These are phyloP conservation scores for Polytrichum formosum DNA, from an alignment of 225 moss, liverwort and hornwort genomes.

Conservation along the genomic window DNA sequence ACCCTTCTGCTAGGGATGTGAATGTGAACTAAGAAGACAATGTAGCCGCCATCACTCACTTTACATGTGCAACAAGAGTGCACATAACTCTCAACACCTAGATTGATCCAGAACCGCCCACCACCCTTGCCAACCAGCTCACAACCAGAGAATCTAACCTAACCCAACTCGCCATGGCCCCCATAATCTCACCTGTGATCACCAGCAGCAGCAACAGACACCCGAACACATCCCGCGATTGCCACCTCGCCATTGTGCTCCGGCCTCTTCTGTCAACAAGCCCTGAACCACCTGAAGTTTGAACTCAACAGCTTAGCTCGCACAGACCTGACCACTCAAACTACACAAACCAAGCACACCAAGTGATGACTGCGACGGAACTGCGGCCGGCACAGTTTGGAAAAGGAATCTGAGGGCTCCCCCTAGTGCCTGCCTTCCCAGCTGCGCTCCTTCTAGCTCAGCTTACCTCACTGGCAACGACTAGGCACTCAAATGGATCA, in stretches of 20 bases:
- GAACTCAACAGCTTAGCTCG: no score
- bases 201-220: conserved; percentile 41
- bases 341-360: no score
- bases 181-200: conserved; percentile 32
- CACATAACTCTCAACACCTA: not conserved
- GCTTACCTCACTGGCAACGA: no score
- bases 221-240: conserved; percentile 45
- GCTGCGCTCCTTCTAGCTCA: no score
- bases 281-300: no score
- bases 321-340: no score
- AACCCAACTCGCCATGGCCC: not conserved
- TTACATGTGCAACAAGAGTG: not conserved
- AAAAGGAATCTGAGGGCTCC: no score
- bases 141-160: not conserved
- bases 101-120: not conserved
- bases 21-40: not conserved
- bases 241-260: conserved; percentile 41
- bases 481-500: no score
- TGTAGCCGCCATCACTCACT: not conserved
- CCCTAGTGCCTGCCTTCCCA: no score
- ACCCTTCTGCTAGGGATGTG: not conserved
- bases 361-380: no score
- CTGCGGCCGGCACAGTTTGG: no score
- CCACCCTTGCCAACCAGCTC: not conserved
- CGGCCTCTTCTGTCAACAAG: no score